A percentile compares a stretch with the other conserved stretches of the same genome.
Conservation (phyloP, 1,284 basidiomycete genomes). For the Pseudozyma sp. region DNA sequence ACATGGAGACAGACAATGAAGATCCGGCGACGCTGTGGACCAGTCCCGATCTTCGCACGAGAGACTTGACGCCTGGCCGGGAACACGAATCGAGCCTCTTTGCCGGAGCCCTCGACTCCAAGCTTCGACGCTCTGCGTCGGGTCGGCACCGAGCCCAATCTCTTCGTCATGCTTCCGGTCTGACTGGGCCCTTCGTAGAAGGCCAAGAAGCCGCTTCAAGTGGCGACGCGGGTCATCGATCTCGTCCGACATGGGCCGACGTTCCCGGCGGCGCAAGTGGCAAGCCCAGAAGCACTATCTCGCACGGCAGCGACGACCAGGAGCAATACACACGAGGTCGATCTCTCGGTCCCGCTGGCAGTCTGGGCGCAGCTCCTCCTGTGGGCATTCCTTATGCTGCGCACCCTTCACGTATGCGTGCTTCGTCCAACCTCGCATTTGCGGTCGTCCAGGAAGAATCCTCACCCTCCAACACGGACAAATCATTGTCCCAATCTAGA, state of each 20-base stretch:
- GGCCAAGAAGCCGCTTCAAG: neutral
- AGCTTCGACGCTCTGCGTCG: slow-evolving; percentile 14
- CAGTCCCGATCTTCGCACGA: slow-evolving; percentile 25
- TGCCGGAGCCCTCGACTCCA: slow-evolving; percentile 7
- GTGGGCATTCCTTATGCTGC: slow-evolving; percentile 33
- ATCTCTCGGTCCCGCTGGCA: slow-evolving; percentile 36
- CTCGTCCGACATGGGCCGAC: slow-evolving; percentile 38
- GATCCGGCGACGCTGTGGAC: slow-evolving; percentile 27
- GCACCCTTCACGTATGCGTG: slow-evolving; percentile 26
- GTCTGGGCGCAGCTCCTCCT: slow-evolving; percentile 9
- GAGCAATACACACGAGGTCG: slow-evolving; percentile 46
- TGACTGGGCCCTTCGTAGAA: slow-evolving; percentile 12
- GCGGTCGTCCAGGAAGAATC: slow-evolving; percentile 49
- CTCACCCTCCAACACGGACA: slow-evolving; percentile 41
- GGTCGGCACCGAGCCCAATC: slow-evolving; percentile 20
- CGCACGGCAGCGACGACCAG: slow-evolving; percentile 40
- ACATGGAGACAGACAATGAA: slow-evolving; percentile 35
- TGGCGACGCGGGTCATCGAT: neutral
- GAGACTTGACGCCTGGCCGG: slow-evolving; percentile 14
- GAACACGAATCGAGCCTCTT: slow-evolving; percentile 15
- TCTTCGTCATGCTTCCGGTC: slow-evolving; percentile 22
- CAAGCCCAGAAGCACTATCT: slow-evolving; percentile 34
- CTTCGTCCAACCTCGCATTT: slow-evolving; percentile 48
- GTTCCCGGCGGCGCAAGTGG: slow-evolving; percentile 10
- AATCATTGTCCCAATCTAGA: slow-evolving; percentile 23